Percentiles rank a stretch among this genome's conserved stretches.
phyloP scores from a whole-genome alignment of 140 eudicot genomes.

The Bidens hawaiensis region DNA sequence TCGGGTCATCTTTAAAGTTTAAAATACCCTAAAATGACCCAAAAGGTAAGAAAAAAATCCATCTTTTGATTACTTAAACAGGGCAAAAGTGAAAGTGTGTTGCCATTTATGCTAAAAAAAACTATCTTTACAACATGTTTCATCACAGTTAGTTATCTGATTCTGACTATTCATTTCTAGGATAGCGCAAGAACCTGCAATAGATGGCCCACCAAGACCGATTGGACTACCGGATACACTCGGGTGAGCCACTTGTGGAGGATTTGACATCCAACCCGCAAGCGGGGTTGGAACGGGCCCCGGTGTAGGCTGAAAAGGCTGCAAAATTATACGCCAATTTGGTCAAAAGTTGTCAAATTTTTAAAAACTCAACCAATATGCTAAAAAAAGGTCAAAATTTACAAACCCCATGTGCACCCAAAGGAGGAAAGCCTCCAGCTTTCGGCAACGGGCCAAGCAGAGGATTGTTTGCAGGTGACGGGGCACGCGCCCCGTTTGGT shows the following conservation, averaged over 20 bases:
- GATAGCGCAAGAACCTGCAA: conserved; percentile 38
- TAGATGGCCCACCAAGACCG: conserved; percentile 83
- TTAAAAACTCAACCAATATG: not conserved
- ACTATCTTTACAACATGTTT: not conserved
- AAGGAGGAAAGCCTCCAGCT: conserved; percentile 91
- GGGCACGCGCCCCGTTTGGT: conserved; percentile 94
- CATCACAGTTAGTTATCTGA: not conserved
- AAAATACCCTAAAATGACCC: not conserved
- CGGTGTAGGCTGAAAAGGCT: conserved; percentile 84
- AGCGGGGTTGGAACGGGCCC: conserved; percentile 77
- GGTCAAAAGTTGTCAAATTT: not conserved
- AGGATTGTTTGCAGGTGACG: conserved; percentile 90
- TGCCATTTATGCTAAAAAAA: too few species aligned
- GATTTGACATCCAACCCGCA: conserved; percentile 97
- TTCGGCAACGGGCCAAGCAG: conserved; percentile 86
- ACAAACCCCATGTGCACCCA: conserved; percentile 95
- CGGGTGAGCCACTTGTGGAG: conserved; percentile 68
- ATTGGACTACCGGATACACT: conserved; percentile 82
- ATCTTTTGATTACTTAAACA: not conserved
- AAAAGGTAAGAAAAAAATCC: not conserved
- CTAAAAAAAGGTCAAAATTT: not conserved
- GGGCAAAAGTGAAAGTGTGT: too few species aligned
- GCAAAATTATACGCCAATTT: conserved; percentile 3
- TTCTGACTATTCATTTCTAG: not conserved
- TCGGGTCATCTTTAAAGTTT: not conserved